Percentiles rank a stretch among this genome's conserved stretches.
These are phyloP conservation scores for Paraleonurus japonicus DNA, from an alignment of 257 asterid species.

Conservation along the genomic window DNA sequence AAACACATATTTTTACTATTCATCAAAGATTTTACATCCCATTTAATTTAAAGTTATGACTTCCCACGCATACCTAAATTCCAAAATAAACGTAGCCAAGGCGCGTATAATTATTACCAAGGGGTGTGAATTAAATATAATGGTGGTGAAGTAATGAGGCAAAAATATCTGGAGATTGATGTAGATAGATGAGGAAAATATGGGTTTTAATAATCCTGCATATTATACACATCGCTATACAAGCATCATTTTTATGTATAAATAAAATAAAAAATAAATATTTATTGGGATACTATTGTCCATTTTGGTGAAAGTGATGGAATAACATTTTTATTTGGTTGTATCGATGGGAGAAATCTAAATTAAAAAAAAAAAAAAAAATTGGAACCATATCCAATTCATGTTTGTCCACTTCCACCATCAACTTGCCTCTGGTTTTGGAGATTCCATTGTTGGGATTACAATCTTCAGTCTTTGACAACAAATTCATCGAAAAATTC, in stretches of 20 bases:
- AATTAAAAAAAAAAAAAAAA: background rate
- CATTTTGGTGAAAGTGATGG: conserved; percentile 29
- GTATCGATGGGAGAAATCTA: background rate
- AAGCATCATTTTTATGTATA: background rate
- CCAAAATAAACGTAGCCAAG: too few relatives aligned
- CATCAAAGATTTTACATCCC: too few relatives aligned
- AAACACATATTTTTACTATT: too few relatives aligned
- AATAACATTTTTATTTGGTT: conserved; percentile 16
- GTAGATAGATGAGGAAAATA: conserved; percentile 13
- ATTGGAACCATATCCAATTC: conserved; percentile 10
- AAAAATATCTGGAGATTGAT: conserved; percentile 25
- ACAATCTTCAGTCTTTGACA: too few relatives aligned
- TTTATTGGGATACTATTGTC: conserved; percentile 30
- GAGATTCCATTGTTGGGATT: too few relatives aligned
- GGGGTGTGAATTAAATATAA: background rate
- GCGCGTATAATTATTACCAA: background rate
- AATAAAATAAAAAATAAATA: conserved; percentile 28
- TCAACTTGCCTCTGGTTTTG: conserved; percentile 34
- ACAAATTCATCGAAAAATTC: too few relatives aligned
- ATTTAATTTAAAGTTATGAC: too few relatives aligned
- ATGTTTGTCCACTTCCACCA: background rate
- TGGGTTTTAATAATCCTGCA: background rate
- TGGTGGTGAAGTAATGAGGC: conserved; percentile 3
- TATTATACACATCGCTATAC: background rate
- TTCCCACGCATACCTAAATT: too few relatives aligned